Conservation (phyloP, 2,329 filamentous ascomycete species). For the Ilyonectria sp. region DNA sequence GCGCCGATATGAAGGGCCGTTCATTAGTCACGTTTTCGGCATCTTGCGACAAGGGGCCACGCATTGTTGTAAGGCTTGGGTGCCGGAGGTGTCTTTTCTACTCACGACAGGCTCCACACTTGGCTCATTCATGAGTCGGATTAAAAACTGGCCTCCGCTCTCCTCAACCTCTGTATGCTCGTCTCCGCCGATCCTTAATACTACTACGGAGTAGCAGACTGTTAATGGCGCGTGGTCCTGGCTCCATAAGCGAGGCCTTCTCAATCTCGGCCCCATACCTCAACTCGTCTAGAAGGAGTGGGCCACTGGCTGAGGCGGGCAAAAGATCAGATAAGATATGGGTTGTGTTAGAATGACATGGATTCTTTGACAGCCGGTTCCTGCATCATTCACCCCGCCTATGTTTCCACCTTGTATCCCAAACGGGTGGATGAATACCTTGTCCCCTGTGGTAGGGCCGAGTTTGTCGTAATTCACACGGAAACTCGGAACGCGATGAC, state of each 20-base stretch:
- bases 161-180: background rate
- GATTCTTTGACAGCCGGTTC: background rate
- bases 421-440: background rate
- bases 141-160: background rate
- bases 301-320: background rate
- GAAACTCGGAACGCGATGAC: background rate
- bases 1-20: too few relatives aligned
- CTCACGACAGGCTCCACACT: too few relatives aligned
- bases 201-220: too few relatives aligned
- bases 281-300: background rate
- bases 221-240: background rate
- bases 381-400: background rate
- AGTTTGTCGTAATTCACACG: background rate
- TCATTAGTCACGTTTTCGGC: too few relatives aligned
- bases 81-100: too few relatives aligned
- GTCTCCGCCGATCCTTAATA: background rate
- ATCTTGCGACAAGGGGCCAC: too few relatives aligned
- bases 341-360: background rate
- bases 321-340: conserved; percentile 7
- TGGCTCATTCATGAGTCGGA: too few relatives aligned
- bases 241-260: background rate
- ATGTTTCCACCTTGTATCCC: background rate
- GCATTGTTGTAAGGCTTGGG: too few relatives aligned
- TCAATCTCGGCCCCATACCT: background rate
- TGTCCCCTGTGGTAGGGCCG: background rate